Conservation (phyloP, 2,329 filamentous ascomycete genomes). For the Nemania abortiva region DNA sequence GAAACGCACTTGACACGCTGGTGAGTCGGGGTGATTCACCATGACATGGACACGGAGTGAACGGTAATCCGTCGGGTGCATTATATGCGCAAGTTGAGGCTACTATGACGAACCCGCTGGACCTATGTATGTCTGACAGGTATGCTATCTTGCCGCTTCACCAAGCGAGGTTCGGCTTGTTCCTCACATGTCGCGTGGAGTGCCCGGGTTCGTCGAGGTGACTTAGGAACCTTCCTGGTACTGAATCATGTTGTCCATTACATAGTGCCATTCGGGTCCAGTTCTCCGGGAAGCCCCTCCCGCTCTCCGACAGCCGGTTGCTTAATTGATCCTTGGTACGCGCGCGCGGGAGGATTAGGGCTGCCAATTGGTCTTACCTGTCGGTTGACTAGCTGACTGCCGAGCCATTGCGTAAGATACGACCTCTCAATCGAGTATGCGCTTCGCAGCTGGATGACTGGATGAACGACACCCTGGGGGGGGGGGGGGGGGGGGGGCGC, state of each 20-base stretch:
- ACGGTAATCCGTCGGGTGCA: neutral
- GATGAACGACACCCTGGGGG: slow-evolving; percentile 10
- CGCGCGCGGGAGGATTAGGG: slow-evolving; percentile 28
- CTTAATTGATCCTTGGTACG: slow-evolving; percentile 18
- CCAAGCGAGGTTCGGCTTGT: slow-evolving; percentile 6
- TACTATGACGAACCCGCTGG: slow-evolving; percentile 1
- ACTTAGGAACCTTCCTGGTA: neutral
- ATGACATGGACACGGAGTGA: neutral
- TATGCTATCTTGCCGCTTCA: slow-evolving; percentile 14
- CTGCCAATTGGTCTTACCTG: slow-evolving; percentile 22
- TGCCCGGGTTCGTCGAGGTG: slow-evolving; percentile 15
- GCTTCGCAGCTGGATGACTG: slow-evolving; percentile 4
- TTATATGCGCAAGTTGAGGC: neutral
- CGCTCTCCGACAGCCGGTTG: slow-evolving; percentile 11
- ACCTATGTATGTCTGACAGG: slow-evolving; percentile 21
- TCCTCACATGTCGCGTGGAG: slow-evolving; percentile 7
- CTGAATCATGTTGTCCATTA: slow-evolving; percentile 2
- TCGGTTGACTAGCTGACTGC: slow-evolving; percentile 33
- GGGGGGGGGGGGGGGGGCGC: no score
- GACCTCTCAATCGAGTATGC: slow-evolving; percentile 16
- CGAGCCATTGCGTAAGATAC: slow-evolving; percentile 21
- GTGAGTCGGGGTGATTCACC: neutral
- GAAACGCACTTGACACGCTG: neutral
- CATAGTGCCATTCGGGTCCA: slow-evolving; percentile 17
- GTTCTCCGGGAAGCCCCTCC: slow-evolving; percentile 14